Evolutionary conservation across 768 basidiomycete genomes (phyloP).

Genomic region (Lactarius hengduanensis): DNA sequence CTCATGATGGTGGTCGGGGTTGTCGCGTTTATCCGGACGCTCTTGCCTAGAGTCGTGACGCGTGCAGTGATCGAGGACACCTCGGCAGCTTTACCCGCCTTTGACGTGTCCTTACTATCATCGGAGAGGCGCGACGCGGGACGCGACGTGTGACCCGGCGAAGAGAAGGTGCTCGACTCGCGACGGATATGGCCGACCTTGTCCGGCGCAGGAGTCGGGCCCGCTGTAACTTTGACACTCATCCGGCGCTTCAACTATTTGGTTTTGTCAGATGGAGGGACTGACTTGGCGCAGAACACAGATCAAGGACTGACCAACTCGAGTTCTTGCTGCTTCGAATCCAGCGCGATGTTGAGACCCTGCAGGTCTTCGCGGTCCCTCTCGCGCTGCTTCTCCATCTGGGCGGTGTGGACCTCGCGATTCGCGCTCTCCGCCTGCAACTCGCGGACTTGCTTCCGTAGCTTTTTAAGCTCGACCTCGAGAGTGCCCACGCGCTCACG

Average conservation of each 20-base stretch:
- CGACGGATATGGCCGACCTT: constrained; percentile 26
- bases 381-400: constrained; percentile 62
- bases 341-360: constrained; percentile 88
- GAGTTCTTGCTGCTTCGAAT: constrained; percentile 92
- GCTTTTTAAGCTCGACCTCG: constrained; percentile 56
- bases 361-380: constrained; percentile 74
- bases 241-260: constrained; percentile 23
- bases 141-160: constrained; percentile 18
- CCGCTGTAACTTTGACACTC: constrained; percentile 26
- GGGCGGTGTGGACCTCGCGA: constrained; percentile 77
- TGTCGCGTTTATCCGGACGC: constrained; percentile 27
- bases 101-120: constrained; percentile 22
- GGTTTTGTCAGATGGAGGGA: neutral
- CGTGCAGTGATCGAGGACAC: constrained; percentile 6
- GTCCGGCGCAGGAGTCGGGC: constrained; percentile 20
- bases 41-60: constrained; percentile 27
- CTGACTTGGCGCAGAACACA: too few species aligned
- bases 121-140: constrained; percentile 29
- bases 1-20: constrained; percentile 13
- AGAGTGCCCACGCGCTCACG: constrained; percentile 51
- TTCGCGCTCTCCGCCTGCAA: constrained; percentile 81
- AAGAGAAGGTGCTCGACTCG: constrained; percentile 24
- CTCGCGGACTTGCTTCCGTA: constrained; percentile 62
- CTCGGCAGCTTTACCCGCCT: constrained; percentile 20
- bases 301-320: constrained; percentile 64